Percentiles rank a stretch among this genome's conserved stretches.
phyloP scores from a whole-genome alignment of 306 rosid species.

The Rubus parviflorus region DNA sequence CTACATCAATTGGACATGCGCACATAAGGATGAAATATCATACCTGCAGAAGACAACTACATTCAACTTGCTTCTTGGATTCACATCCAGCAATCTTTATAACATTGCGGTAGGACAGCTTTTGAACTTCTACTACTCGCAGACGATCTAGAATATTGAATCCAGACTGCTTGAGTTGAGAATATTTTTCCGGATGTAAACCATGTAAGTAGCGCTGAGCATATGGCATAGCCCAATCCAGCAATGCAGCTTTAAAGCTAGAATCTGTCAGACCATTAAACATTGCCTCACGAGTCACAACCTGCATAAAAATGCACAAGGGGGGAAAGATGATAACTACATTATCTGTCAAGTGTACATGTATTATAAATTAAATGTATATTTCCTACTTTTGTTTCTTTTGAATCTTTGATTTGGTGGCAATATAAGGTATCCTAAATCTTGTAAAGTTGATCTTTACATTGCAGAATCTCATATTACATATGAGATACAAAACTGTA shows the following conservation, averaged over 20 bases:
- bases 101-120: conserved; percentile 71
- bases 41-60: conserved; percentile 82
- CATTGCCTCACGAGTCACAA: conserved; percentile 82
- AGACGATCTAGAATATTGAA: conserved; percentile 46
- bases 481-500: not conserved
- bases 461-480: not conserved
- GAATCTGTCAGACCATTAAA: conserved; percentile 56
- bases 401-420: not conserved
- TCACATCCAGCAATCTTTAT: conserved; percentile 51
- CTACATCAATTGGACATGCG: not conserved
- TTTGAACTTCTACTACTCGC: conserved; percentile 72
- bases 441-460: not conserved
- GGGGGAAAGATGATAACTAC: not conserved
- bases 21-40: conserved; percentile 11
- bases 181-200: conserved; percentile 53
- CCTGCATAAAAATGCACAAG: conserved; percentile 48
- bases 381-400: not conserved
- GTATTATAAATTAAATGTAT: not conserved
- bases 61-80: conserved; percentile 58
- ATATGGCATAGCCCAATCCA: conserved; percentile 85
- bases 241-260: conserved; percentile 54
- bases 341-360: not conserved
- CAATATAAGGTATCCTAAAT: not conserved
- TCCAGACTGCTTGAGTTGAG: conserved; percentile 67
- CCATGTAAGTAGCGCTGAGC: conserved; percentile 80